phyloP scores from a whole-genome alignment of 768 basidiomycete species.

The Tulasnella sp. region DNA sequence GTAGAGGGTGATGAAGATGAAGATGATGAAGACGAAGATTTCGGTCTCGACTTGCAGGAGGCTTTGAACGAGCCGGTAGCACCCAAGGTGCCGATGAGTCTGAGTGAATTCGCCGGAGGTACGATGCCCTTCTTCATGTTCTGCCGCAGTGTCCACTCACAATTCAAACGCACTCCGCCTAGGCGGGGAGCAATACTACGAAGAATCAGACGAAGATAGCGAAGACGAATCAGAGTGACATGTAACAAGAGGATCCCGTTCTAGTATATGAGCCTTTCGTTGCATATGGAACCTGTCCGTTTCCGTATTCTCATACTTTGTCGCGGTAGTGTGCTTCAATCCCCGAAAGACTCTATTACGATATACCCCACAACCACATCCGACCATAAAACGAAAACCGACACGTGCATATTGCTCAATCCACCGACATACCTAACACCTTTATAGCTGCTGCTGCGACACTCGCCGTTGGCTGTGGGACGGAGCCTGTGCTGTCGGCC shows the following conservation, averaged over 20 bases:
- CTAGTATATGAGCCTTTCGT: too few relatives aligned
- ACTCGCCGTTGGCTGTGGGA: too few relatives aligned
- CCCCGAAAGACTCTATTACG: too few relatives aligned
- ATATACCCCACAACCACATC: too few relatives aligned
- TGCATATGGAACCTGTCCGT: too few relatives aligned
- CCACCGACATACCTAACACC: too few relatives aligned
- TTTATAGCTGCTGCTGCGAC: too few relatives aligned
- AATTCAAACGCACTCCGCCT: not conserved
- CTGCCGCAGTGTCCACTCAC: not conserved
- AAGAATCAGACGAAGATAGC: slow-evolving; percentile 4
- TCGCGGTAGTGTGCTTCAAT: too few relatives aligned
- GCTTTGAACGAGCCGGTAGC: slow-evolving; percentile 2
- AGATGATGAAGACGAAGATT: slow-evolving; percentile 16
- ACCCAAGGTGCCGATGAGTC: slow-evolving; percentile 33
- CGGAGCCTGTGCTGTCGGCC: too few relatives aligned
- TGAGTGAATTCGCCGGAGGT: slow-evolving; percentile 39
- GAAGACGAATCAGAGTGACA: slow-evolving; percentile 13
- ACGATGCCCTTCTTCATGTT: slow-evolving; percentile 21
- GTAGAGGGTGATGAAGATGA: slow-evolving; percentile 28
- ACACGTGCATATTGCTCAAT: too few relatives aligned
- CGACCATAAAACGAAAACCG: too few relatives aligned
- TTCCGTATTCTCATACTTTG: too few relatives aligned
- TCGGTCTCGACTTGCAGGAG: slow-evolving; percentile 29
- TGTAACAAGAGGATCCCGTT: not conserved
- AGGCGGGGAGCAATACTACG: slow-evolving; percentile 11